These are phyloP conservation scores for Calonectria pseudoturangicola DNA, from an alignment of 2,329 filamentous ascomycete genomes.

Conservation along the genomic window DNA sequence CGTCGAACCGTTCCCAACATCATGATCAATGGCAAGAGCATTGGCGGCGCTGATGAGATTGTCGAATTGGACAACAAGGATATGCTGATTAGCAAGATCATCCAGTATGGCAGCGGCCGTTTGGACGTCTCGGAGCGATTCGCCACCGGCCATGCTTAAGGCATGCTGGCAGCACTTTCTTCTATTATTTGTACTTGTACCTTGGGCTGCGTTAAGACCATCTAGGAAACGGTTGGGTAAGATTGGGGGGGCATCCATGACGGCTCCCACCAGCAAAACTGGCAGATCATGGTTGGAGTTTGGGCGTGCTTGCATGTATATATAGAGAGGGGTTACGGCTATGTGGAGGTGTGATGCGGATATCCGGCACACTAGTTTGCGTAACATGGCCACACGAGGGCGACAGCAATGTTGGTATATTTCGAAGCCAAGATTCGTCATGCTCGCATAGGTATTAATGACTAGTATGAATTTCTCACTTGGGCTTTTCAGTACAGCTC, in stretches of 20 bases:
- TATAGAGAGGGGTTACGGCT: constrained; percentile 23
- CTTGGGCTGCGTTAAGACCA: constrained; percentile 35
- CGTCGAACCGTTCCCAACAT: constrained; percentile 94
- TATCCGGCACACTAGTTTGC: background rate
- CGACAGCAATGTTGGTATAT: constrained; percentile 5
- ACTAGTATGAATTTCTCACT: constrained; percentile 22
- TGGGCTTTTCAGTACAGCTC: no score
- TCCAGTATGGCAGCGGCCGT: constrained; percentile 82
- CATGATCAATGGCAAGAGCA: constrained; percentile 89
- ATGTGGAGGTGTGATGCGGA: constrained; percentile 20
- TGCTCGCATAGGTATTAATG: constrained; percentile 26
- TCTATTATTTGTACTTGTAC: constrained; percentile 38
- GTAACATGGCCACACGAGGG: constrained; percentile 2
- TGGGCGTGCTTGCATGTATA: constrained; percentile 35
- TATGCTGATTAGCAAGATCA: constrained; percentile 82
- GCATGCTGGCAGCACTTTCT: background rate
- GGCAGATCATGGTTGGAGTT: constrained; percentile 40
- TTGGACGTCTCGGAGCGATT: constrained; percentile 70
- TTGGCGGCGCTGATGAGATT: constrained; percentile 93
- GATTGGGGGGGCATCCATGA: constrained; percentile 31
- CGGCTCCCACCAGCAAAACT: constrained; percentile 33
- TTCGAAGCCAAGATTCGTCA: constrained; percentile 12
- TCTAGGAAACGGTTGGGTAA: constrained; percentile 36
- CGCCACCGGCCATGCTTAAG: constrained; percentile 39
- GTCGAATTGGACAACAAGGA: constrained; percentile 80